phyloP scores from a whole-genome alignment of 257 asterid genomes.

The Eucommia ulmoides region DNA sequence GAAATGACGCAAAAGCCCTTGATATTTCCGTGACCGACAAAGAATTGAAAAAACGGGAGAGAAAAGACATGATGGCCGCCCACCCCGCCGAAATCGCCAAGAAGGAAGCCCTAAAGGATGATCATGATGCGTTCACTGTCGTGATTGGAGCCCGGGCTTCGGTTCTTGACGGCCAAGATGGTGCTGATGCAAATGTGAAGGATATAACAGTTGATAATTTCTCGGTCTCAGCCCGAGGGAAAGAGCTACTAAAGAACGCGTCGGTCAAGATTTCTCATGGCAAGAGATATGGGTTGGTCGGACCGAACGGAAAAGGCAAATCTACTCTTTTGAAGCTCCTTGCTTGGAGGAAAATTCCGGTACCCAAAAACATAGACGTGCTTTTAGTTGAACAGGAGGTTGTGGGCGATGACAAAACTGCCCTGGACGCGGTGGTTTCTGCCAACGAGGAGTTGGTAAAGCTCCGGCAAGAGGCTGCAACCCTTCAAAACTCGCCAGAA shows the following conservation, averaged over 20 bases:
- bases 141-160: slow-evolving; percentile 55
- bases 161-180: slow-evolving; percentile 52
- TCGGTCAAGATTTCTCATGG: slow-evolving; percentile 59
- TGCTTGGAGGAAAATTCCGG: slow-evolving; percentile 22
- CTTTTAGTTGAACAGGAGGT: slow-evolving; percentile 23
- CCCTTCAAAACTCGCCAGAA: slow-evolving; percentile 29
- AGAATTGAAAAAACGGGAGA: slow-evolving; percentile 49
- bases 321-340: slow-evolving; percentile 34
- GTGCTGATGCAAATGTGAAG: slow-evolving; percentile 65
- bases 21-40: slow-evolving; percentile 30
- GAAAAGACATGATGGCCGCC: slow-evolving; percentile 40
- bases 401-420: slow-evolving; percentile 18
- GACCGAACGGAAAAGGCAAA: slow-evolving; percentile 73
- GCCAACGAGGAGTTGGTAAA: slow-evolving; percentile 56
- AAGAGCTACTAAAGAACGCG: slow-evolving; percentile 48
- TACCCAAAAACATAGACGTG: slow-evolving; percentile 20
- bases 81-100: slow-evolving; percentile 45
- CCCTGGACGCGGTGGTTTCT: slow-evolving; percentile 26
- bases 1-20: slow-evolving; percentile 24
- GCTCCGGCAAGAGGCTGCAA: slow-evolving; percentile 43
- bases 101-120: slow-evolving; percentile 53
- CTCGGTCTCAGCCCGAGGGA: slow-evolving; percentile 63
- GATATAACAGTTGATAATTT: slow-evolving; percentile 53
- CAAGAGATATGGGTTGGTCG: slow-evolving; percentile 59
- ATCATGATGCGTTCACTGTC: slow-evolving; percentile 67